Percentiles rank a stretch among this genome's conserved stretches.
phyloP scores from a whole-genome alignment of 306 rosid species.

The Cicer chorassanicum region DNA sequence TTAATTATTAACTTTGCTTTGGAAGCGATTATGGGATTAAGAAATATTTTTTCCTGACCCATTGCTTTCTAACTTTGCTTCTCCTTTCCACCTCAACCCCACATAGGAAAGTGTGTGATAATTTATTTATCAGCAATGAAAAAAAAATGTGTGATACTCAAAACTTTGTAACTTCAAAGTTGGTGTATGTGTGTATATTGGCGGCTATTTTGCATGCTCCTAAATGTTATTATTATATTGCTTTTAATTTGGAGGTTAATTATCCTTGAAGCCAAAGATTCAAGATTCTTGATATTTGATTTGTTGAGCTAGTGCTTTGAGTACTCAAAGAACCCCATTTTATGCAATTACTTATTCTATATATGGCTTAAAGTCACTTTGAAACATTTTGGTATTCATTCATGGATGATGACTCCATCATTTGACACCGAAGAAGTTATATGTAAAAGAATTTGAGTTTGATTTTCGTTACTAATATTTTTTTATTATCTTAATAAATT shows the following conservation, averaged over 20 bases:
- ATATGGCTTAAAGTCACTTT: constrained; percentile 5
- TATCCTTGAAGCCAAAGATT: constrained; percentile 64
- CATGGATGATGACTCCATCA: constrained; percentile 23
- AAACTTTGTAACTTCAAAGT: constrained; percentile 42
- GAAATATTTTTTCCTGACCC: constrained; percentile 49
- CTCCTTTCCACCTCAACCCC: constrained; percentile 72
- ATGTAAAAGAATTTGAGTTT: too few relatives aligned
- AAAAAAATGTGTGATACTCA: constrained; percentile 36
- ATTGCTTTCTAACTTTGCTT: constrained; percentile 71
- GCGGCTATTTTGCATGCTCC: constrained; percentile 56
- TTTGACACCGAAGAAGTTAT: neutral
- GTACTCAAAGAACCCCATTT: constrained; percentile 42
- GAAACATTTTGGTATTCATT: constrained; percentile 15
- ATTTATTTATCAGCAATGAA: constrained; percentile 30
- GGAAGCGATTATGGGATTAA: constrained; percentile 59
- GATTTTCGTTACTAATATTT: too few relatives aligned
- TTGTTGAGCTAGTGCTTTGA: constrained; percentile 38
- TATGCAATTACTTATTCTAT: constrained; percentile 19
- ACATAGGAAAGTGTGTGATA: constrained; percentile 52
- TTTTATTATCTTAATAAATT: too few relatives aligned
- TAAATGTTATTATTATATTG: constrained; percentile 43
- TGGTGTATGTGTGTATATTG: constrained; percentile 34
- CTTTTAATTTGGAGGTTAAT: constrained; percentile 38
- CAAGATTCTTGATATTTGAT: constrained; percentile 43
- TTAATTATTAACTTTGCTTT: constrained; percentile 72